Conservation (phyloP, 1,284 basidiomycete genomes). For the Naganishia cerealis region DNA sequence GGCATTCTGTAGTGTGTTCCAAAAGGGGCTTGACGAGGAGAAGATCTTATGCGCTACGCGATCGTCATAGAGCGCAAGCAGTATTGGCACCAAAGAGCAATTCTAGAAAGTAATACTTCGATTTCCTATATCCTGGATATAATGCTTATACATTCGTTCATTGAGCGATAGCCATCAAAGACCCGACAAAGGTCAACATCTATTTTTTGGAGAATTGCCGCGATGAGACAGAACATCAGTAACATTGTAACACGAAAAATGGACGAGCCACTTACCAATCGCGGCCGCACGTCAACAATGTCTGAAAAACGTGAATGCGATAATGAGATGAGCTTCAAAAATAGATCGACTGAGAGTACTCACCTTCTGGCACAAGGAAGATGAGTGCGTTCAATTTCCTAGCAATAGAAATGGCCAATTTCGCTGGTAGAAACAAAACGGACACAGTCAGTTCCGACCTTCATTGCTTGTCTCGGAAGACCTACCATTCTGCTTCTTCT, state of each 20-base stretch:
- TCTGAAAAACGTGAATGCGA: constrained; percentile 47
- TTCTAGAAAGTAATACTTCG: constrained; percentile 5
- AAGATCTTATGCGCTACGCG: background rate
- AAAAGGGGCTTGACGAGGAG: background rate
- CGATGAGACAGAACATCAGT: constrained; percentile 56
- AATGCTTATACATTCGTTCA: constrained; percentile 4
- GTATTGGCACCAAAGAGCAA: background rate
- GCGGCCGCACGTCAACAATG: constrained; percentile 81
- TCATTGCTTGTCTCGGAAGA: constrained; percentile 32
- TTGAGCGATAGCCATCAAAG: constrained; percentile 31
- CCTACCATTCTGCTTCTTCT: constrained; percentile 85
- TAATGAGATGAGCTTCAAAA: background rate
- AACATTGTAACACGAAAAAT: background rate
- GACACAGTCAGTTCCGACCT: background rate
- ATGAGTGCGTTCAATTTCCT: constrained; percentile 96
- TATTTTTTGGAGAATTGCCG: constrained; percentile 39
- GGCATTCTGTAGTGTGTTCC: background rate
- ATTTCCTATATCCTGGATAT: constrained; percentile 14
- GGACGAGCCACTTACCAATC: constrained; percentile 62
- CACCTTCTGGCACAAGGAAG: constrained; percentile 89
- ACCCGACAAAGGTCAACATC: constrained; percentile 36
- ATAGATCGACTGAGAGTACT: constrained; percentile 14
- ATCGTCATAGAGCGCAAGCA: background rate
- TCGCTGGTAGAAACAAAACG: constrained; percentile 60
- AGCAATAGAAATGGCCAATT: constrained; percentile 95